Conservation (phyloP, 2,329 filamentous ascomycete species). For the Stagonosporopsis tanaceti region DNA sequence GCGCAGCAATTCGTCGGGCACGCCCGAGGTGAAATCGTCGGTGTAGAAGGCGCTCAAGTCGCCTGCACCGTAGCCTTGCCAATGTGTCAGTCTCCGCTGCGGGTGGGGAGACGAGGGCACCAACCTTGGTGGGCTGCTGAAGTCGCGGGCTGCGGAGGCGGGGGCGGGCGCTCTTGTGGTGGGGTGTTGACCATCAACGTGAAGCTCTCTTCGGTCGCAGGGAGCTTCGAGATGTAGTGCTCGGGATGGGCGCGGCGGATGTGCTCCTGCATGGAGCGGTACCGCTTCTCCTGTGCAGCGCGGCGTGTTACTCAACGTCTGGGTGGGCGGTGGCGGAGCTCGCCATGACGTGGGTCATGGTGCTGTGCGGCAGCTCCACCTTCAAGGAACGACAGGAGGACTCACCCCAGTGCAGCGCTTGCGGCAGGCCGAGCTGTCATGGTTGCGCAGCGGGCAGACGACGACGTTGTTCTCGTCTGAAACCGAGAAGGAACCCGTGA, state of each 20-base stretch:
- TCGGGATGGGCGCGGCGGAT: slow-evolving; percentile 96
- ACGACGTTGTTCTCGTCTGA: slow-evolving; percentile 95
- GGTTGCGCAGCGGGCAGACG: slow-evolving; percentile 92
- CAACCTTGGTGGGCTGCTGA: slow-evolving; percentile 47
- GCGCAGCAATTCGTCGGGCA: slow-evolving; percentile 73
- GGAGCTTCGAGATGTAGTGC: slow-evolving; percentile 96
- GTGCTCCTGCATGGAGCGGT: slow-evolving; percentile 99
- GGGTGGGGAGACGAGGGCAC: slow-evolving; percentile 39
- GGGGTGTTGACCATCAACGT: slow-evolving; percentile 93
- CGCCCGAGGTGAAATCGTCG: slow-evolving; percentile 70
- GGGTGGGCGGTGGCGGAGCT: slow-evolving; percentile 19
- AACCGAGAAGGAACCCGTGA: slow-evolving; percentile 91
- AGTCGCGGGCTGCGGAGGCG: slow-evolving; percentile 55
- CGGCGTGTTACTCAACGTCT: slow-evolving; percentile 43
- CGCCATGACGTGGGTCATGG: slow-evolving; percentile 37
- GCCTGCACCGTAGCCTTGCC: slow-evolving; percentile 57
- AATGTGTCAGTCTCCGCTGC: slow-evolving; percentile 47
- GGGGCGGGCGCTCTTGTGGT: slow-evolving; percentile 73
- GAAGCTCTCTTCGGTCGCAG: slow-evolving; percentile 96
- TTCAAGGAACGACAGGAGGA: slow-evolving; percentile 48
- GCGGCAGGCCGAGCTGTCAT: slow-evolving; percentile 95
- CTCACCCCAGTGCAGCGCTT: slow-evolving; percentile 98
- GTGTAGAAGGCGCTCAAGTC: slow-evolving; percentile 73
- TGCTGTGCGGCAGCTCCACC: slow-evolving; percentile 12
- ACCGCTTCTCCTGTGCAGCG: slow-evolving; percentile 80